Percentiles rank a stretch among this genome's conserved stretches.
Conservation (phyloP, 2,329 filamentous ascomycete species). For the Talaromyces sp. region DNA sequence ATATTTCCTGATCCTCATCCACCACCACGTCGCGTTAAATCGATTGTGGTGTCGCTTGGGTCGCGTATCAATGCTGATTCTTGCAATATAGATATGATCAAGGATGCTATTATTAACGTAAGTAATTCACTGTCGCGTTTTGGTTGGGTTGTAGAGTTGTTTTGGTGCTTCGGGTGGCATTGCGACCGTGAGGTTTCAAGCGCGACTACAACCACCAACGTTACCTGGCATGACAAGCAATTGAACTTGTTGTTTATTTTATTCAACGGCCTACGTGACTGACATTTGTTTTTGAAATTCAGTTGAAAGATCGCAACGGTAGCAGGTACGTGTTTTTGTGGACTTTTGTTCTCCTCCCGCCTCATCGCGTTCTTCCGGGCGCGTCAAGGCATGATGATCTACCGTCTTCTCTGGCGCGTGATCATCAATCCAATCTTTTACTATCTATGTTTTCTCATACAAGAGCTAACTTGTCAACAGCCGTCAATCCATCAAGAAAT, state of each 20-base stretch:
- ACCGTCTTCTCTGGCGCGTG: background rate
- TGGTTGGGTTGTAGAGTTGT: conserved; percentile 5
- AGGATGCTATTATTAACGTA: conserved; percentile 67
- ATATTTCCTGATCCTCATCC: conserved; percentile 42
- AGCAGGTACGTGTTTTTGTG: conserved; percentile 56
- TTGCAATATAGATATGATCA: conserved; percentile 63
- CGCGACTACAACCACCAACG: conserved; percentile 17
- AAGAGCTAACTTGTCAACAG: conserved; percentile 39
- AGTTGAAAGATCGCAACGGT: conserved; percentile 69
- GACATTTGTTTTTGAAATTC: conserved; percentile 27
- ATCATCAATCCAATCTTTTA: background rate
- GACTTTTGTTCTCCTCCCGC: background rate
- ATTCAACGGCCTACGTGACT: background rate
- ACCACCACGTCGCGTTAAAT: conserved; percentile 45
- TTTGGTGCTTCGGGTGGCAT: conserved; percentile 5
- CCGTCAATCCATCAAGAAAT: conserved; percentile 72
- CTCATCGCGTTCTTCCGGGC: conserved; percentile 10
- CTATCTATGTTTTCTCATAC: background rate
- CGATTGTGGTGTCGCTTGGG: conserved; percentile 36
- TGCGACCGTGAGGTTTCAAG: conserved; percentile 28
- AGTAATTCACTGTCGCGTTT: conserved; percentile 55
- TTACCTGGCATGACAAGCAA: background rate
- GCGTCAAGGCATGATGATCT: conserved; percentile 20
- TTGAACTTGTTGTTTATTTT: background rate
- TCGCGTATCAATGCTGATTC: conserved; percentile 57